A percentile compares a stretch with the other conserved stretches of the same genome.
Conservation (phyloP, 192 early-diverging fungal species). For the Linderina pennispora region DNA sequence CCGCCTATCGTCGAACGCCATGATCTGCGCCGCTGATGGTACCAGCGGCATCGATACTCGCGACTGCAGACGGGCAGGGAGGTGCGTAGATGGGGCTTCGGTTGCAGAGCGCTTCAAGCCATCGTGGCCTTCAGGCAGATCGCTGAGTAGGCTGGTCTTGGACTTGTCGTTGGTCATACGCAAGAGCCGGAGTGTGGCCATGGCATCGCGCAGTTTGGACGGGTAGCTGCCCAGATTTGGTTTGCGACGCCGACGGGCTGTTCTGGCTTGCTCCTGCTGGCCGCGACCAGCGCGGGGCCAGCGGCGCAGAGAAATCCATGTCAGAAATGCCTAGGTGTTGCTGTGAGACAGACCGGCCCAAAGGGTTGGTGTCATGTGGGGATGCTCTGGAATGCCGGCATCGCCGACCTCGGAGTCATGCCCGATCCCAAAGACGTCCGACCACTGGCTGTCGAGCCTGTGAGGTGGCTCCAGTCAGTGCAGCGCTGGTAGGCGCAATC, state of each 20-base stretch:
- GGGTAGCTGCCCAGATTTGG: conserved; percentile 39
- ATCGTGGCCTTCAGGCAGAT: too few relatives aligned
- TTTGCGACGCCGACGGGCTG: conserved; percentile 41
- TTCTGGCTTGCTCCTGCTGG: conserved; percentile 4
- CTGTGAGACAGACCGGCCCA: conserved; percentile 39
- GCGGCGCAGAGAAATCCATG: conserved; percentile 1
- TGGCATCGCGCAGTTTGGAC: conserved; percentile 45
- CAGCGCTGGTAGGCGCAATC: too few relatives aligned
- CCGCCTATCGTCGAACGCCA: background rate
- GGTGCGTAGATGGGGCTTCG: conserved; percentile 7
- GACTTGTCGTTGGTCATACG: conserved; percentile 34
- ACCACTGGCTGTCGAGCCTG: conserved; percentile 22
- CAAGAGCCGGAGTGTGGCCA: conserved; percentile 42
- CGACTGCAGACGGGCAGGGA: conserved; percentile 26
- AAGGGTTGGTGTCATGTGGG: conserved; percentile 11
- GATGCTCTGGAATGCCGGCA: conserved; percentile 1
- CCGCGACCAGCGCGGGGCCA: conserved; percentile 6
- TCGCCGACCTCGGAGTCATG: conserved; percentile 12
- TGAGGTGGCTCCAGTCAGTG: too few relatives aligned
- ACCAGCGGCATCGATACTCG: conserved; percentile 27
- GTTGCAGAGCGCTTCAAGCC: too few relatives aligned
- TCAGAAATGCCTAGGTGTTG: conserved; percentile 16
- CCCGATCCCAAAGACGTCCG: conserved; percentile 8
- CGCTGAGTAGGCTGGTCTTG: conserved; percentile 6
- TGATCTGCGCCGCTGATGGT: background rate